Conservation (phyloP, 306 rosid species). For the Vicia sativa region DNA sequence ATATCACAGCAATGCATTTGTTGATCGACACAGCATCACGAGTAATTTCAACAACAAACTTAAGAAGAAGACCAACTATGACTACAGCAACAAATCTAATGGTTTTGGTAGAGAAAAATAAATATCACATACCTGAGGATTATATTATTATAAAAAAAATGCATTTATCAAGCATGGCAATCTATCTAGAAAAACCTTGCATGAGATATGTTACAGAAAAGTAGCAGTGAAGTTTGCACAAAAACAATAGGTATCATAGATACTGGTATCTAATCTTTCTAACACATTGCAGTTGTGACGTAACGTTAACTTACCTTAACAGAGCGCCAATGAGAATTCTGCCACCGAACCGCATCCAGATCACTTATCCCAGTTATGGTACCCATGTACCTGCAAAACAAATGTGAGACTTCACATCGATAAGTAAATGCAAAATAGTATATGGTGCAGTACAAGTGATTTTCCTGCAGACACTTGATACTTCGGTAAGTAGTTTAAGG, state of each 20-base stretch:
- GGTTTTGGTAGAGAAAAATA: too few relatives aligned
- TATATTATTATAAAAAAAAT: too few relatives aligned
- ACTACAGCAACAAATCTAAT: too few relatives aligned
- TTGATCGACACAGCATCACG: too few relatives aligned
- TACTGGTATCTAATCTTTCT: not conserved
- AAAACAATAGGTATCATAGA: constrained; percentile 3
- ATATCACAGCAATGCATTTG: too few relatives aligned
- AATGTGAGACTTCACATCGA: not conserved
- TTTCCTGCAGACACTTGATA: not conserved
- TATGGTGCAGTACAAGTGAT: not conserved
- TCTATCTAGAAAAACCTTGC: too few relatives aligned
- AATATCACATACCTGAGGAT: too few relatives aligned
- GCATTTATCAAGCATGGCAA: too few relatives aligned
- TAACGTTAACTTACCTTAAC: constrained; percentile 61
- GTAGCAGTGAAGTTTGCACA: constrained; percentile 15
- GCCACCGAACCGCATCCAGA: constrained; percentile 85
- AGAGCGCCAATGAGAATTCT: constrained; percentile 92
- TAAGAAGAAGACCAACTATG: too few relatives aligned
- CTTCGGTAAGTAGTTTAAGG: not conserved
- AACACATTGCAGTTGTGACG: not conserved
- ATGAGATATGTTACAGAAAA: not conserved
- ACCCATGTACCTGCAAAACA: constrained; percentile 82
- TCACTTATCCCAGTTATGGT: constrained; percentile 92
- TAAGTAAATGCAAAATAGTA: constrained; percentile 25
- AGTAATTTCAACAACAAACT: too few relatives aligned